Evolutionary conservation across 306 rosid genomes (phyloP).

Genomic region (Medicago ruthenica): DNA sequence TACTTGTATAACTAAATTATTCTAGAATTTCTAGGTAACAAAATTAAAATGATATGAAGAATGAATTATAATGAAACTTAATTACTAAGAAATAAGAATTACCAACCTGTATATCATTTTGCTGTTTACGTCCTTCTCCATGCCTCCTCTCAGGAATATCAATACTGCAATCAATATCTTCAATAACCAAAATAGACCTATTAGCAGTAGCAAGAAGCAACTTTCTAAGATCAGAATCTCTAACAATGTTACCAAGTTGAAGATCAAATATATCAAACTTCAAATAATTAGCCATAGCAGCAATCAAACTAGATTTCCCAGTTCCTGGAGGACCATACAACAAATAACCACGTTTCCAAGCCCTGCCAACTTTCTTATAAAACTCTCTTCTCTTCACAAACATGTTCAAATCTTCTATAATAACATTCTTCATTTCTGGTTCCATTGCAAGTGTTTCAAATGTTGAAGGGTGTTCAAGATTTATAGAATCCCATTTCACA

Average conservation of each 20-base stretch:
- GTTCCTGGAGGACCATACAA: conserved; percentile 92
- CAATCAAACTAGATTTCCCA: conserved; percentile 88
- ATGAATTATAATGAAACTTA: neutral
- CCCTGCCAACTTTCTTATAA: conserved; percentile 83
- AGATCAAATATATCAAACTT: conserved; percentile 87
- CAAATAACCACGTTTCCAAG: conserved; percentile 93
- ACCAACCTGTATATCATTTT: conserved; percentile 56
- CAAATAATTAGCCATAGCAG: conserved; percentile 89
- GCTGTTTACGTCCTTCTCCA: conserved; percentile 53
- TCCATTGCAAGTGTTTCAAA: conserved; percentile 90
- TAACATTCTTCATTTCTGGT: conserved; percentile 41
- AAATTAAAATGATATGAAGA: neutral
- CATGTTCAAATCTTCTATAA: conserved; percentile 69
- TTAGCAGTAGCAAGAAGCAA: conserved; percentile 73
- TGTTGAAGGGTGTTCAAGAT: conserved; percentile 82
- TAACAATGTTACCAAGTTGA: conserved; percentile 62
- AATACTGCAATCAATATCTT: conserved; percentile 86
- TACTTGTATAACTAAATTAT: neutral
- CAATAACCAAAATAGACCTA: conserved; percentile 84
- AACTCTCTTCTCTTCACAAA: conserved; percentile 79
- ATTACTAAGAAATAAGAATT: neutral
- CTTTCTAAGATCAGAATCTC: conserved; percentile 79
- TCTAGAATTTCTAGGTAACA: too few species aligned
- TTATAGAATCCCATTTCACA: conserved; percentile 73
- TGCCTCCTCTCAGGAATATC: conserved; percentile 61